Evolutionary conservation across 176 grass and related monocot genomes (phyloP).

Genomic region (Bolboschoenus planiculmis): DNA sequence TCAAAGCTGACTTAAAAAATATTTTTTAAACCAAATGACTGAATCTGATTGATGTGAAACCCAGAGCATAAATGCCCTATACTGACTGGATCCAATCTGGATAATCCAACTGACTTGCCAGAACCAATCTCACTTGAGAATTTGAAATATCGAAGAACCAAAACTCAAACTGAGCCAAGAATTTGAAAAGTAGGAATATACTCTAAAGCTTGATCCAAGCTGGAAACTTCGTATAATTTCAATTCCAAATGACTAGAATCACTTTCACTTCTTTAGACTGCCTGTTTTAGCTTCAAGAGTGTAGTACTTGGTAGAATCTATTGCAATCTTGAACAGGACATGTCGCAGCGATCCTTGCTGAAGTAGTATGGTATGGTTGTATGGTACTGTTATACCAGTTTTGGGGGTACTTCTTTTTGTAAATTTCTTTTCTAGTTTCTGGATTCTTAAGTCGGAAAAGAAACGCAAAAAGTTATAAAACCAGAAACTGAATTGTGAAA

Average conservation of each 20-base stretch:
- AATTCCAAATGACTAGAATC: background rate
- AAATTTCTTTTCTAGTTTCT: background rate
- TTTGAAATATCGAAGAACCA: background rate
- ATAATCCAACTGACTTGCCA: background rate
- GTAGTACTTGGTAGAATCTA: background rate
- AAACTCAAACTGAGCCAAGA: background rate
- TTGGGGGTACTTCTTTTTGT: background rate
- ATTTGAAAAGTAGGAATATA: background rate
- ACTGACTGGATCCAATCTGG: background rate
- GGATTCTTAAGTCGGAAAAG: too few relatives aligned
- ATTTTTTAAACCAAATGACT: background rate
- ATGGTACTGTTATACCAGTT: too few relatives aligned
- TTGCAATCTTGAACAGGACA: background rate
- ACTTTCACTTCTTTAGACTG: background rate
- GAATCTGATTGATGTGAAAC: background rate
- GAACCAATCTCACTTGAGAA: background rate
- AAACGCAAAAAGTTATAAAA: too few relatives aligned
- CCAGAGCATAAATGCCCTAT: background rate
- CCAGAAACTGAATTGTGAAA: too few relatives aligned
- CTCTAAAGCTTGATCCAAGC: background rate
- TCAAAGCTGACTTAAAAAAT: background rate
- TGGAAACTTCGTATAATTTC: background rate
- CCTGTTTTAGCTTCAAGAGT: background rate
- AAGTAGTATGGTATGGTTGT: too few relatives aligned
- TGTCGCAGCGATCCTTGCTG: too few relatives aligned